Evolutionary conservation across 345 rosid species (phyloP), one percentile per base, ranked within the genome.

Genomic region (Raphanus sativus): DNA sequence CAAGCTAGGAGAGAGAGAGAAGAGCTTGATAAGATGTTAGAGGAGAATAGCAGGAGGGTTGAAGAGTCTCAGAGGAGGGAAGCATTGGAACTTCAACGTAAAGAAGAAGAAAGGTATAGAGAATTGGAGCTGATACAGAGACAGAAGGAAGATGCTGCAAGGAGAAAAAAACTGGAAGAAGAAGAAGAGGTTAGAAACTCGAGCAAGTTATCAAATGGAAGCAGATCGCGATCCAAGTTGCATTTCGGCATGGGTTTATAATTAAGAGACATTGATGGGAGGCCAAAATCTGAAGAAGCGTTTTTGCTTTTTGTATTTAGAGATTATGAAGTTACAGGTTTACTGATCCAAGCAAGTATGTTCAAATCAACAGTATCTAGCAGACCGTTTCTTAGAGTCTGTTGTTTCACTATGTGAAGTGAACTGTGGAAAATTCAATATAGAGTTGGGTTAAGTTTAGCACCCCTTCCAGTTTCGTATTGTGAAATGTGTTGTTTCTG

Each of bases 1-100:
- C 93, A 89, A 89, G 89, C 90, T 30, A 83, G 88, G 73, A 92
- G 81, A 82, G 97, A 90, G 71, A 86, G 93, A 81, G 94, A 92
- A 69, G 96, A 92, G 80, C 86, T 90, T 52, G 97, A 92, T 73
- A 90, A 87, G 83, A 89, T 92, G 97, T 82, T 92, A 63, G 92
- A 90, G 81, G 97, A 92, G 83, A 92, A 92, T 80, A 83, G 68
- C 81, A 86, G 94, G 82, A 87, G 90, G 71, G 97, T 92, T 70
- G 96, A 89, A 78, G 97, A 90, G 78, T 40, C 97, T 40, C 97
- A 90, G 77, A 84, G 90, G 77, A 84, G 96, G 79, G 96, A 90
- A 81, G 97, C 97, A 2, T 24, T 89, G 77, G 97, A 92, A 78
- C 91, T 24, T 69, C 96, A 90, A 65, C 85, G 90, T 15, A 89